phyloP scores from a whole-genome alignment of 2,329 filamentous ascomycete species.

The Dryadomyces quercus-mongolicae region DNA sequence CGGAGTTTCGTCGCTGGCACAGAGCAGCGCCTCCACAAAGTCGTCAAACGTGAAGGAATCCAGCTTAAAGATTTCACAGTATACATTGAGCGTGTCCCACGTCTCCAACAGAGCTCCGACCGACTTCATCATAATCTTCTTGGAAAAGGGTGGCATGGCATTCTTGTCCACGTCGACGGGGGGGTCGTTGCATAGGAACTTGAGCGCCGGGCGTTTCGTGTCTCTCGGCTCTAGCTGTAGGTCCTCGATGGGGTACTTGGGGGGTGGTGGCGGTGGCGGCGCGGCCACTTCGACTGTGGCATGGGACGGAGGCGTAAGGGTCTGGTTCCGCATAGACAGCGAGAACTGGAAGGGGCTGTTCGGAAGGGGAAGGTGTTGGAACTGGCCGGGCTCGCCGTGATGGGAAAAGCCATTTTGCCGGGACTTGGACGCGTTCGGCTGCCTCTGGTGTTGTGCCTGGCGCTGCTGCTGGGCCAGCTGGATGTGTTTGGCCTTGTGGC shows the following conservation, averaged over 20 bases:
- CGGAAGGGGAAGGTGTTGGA: conserved; percentile 26
- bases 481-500: conserved; percentile 42
- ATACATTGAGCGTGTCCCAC: conserved; percentile 97
- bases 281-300: conserved; percentile 27
- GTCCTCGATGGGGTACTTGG: conserved; percentile 95
- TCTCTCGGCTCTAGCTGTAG: conserved; percentile 64
- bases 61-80: conserved; percentile 83
- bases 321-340: conserved; percentile 22
- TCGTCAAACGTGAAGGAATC: conserved; percentile 98
- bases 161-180: conserved; percentile 35
- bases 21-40: conserved; percentile 76
- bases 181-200: conserved; percentile 61
- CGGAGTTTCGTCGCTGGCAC: conserved; percentile 58
- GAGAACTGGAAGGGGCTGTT: conserved; percentile 36
- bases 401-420: conserved; percentile 11
- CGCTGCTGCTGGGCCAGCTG: conserved; percentile 23
- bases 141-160: conserved; percentile 27
- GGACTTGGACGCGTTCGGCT: conserved; percentile 20
- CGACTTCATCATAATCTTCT: conserved; percentile 67
- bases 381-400: conserved; percentile 23
- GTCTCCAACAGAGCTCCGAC: conserved; percentile 79
- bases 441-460: conserved; percentile 16
- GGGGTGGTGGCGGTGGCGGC: conserved; percentile 53
- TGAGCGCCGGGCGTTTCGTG: conserved; percentile 58
- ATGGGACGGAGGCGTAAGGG: conserved; percentile 24